Evolutionary conservation across 2,329 filamentous ascomycete species (phyloP).

Genomic region (Scedosporium dehoogii): DNA sequence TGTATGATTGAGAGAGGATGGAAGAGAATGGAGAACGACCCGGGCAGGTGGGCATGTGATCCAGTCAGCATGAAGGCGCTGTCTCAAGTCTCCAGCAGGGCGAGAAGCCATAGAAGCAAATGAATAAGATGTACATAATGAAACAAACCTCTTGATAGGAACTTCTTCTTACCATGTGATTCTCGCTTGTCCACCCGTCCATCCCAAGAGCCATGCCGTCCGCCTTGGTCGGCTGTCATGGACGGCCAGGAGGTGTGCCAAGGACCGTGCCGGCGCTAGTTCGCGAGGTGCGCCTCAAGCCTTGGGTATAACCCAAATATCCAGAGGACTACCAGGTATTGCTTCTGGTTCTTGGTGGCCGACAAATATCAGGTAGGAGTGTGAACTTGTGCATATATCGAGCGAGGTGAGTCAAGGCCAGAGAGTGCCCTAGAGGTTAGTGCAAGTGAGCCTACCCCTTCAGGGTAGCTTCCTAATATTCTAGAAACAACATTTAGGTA

Average conservation of each 20-base stretch:
- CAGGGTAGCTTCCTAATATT: too few relatives aligned
- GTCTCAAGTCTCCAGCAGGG: neutral
- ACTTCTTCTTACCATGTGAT: neutral
- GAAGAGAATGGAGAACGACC: neutral
- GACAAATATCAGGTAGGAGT: neutral
- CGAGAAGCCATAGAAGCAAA: neutral
- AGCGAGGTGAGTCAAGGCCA: neutral
- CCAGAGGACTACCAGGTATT: too few relatives aligned
- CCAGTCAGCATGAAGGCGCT: neutral
- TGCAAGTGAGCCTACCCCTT: too few relatives aligned
- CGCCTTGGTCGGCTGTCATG: too few relatives aligned
- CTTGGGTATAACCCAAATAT: too few relatives aligned
- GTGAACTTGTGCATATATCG: neutral
- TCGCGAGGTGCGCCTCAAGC: too few relatives aligned
- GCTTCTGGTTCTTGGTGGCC: neutral
- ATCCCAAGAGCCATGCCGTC: too few relatives aligned
- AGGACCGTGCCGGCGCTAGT: too few relatives aligned
- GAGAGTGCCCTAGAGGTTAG: too few relatives aligned
- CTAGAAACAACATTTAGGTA: neutral
- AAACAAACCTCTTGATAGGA: neutral
- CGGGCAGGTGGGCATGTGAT: constrained; percentile 4
- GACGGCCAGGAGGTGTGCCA: too few relatives aligned
- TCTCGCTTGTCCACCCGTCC: neutral
- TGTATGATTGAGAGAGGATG: constrained; percentile 1
- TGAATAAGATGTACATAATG: neutral